These are phyloP conservation scores for Fusarium sp. DNA, from an alignment of 2,329 filamentous ascomycete genomes.

Conservation along the genomic window DNA sequence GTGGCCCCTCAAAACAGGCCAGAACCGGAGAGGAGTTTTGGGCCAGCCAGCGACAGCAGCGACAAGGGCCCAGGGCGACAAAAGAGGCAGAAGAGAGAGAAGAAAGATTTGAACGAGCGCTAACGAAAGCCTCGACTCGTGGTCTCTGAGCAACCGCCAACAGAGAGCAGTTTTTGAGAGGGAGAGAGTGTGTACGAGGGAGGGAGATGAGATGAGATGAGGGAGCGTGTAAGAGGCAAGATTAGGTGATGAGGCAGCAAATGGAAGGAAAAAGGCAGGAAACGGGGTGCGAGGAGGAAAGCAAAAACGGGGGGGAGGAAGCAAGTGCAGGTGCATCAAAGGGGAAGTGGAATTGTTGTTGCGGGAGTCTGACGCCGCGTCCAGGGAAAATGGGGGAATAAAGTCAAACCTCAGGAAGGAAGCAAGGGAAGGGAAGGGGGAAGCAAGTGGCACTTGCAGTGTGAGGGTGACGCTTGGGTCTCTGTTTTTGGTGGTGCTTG, in stretches of 20 bases:
- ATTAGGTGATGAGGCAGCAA: constrained; percentile 46
- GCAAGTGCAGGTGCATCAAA: constrained; percentile 21
- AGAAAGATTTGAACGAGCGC: constrained; percentile 55
- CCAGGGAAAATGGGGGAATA: constrained; percentile 35
- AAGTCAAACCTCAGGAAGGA: constrained; percentile 41
- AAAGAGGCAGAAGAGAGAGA: constrained; percentile 37
- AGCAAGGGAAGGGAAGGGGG: constrained; percentile 31
- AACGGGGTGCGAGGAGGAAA: constrained; percentile 42
- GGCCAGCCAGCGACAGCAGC: constrained; percentile 40
- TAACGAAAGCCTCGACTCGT: constrained; percentile 60
- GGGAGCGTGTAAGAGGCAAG: constrained; percentile 46
- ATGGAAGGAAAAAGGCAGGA: constrained; percentile 18
- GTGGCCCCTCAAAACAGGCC: constrained; percentile 48
- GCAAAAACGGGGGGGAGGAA: constrained; percentile 36
- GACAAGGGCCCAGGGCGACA: constrained; percentile 38
- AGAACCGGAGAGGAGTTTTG: constrained; percentile 40
- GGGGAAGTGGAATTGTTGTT: constrained; percentile 46
- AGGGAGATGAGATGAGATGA: constrained; percentile 41
- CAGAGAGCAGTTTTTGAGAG: constrained; percentile 37
- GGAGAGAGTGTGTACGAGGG: constrained; percentile 43
- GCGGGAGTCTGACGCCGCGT: constrained; percentile 44
- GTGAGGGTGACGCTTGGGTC: constrained; percentile 38
- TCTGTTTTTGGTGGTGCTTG: constrained; percentile 28
- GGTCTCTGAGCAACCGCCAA: constrained; percentile 36
- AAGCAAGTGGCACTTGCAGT: constrained; percentile 34